Percentiles rank a stretch among this genome's conserved stretches.
Evolutionary conservation across 139 green algal genomes (phyloP).

Genomic region (Prasinococcaceae sp.): DNA sequence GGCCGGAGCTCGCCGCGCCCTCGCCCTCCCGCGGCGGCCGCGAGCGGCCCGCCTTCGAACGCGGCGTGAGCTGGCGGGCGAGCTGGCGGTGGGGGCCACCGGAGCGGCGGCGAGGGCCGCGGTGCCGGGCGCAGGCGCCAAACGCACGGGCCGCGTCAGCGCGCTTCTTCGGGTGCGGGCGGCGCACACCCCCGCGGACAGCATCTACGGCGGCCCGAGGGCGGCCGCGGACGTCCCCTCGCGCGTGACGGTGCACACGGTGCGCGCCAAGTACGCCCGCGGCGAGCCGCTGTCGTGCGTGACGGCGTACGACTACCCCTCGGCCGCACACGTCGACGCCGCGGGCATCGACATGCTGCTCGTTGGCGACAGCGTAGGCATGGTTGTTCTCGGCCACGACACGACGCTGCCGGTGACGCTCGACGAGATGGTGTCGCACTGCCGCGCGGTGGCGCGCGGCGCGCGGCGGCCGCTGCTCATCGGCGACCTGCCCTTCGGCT

Average conservation of each 20-base stretch:
- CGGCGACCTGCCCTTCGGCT: slow-evolving; percentile 82
- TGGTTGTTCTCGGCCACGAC: slow-evolving; percentile 98
- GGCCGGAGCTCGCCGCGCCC: no score
- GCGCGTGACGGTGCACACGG: slow-evolving; percentile 65
- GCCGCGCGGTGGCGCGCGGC: slow-evolving; percentile 63
- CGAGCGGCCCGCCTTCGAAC: no score
- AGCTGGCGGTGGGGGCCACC: no score
- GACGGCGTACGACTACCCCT: slow-evolving; percentile 98
- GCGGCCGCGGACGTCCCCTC: slow-evolving; percentile 3
- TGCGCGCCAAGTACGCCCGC: slow-evolving; percentile 62
- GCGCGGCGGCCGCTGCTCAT: slow-evolving; percentile 54
- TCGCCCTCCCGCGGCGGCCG: no score
- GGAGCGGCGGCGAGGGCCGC: no score
- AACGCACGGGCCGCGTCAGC: no score
- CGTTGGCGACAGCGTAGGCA: slow-evolving; percentile 85
- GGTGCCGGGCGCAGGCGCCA: no score
- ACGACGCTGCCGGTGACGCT: slow-evolving; percentile 93
- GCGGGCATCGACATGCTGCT: slow-evolving; percentile 84
- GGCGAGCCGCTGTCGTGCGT: slow-evolving; percentile 75
- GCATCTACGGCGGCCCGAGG: slow-evolving; percentile 22
- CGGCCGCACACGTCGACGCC: slow-evolving; percentile 71
- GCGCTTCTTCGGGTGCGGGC: no score
- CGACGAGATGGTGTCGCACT: slow-evolving; percentile 94
- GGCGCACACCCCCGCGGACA: no score
- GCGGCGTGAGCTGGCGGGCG: no score